Evolutionary conservation across 2,329 filamentous ascomycete species (phyloP), one percentile per base, ranked within the genome.

Genomic region (Aureobasidium sp.): DNA sequence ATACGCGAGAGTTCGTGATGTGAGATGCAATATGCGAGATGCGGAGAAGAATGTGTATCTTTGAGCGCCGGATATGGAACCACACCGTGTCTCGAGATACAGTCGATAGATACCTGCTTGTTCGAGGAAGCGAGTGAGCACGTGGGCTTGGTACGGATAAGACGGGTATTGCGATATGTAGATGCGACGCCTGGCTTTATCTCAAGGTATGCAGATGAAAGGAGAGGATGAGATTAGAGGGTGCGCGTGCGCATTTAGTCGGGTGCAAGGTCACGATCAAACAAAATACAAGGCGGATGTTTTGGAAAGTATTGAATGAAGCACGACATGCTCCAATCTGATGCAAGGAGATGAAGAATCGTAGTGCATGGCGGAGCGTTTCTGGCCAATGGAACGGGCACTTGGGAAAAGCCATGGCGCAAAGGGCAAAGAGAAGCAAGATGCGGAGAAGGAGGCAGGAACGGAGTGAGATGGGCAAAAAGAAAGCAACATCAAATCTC

Each of bases 371-470:
- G 17, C 50, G 35, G 27, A 55, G 51, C 51, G 38, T 53, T 53
- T 33, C 33, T 15, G 35, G 25, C 50, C 51, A 43, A 43, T 33
- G 11, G 27, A 9, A 15, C 51, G 53, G 40, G 29, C 29, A 43
- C 37, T 33, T 21, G 37, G 37, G 17, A 17, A 43, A 17, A 21
- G 45, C 45, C 27, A 49, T 49, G 23, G 45, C 45, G 3, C 17
- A 43, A 55, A 43, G 37, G 51, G 51, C 51, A 55, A 33, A 31
- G 5, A 53, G 37, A 33, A 42, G 7, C 49, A 31, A 25, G 25
- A 57, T 57, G 53, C 53, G 53, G 53, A 57, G 57, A 50, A 59
- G 29, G 31, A 49, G 57, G 45, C 23, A 59, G 46, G 57, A 40
- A 59, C 57, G 35, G 19, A 40, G n/a, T 40, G 25, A 57, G 40